Conservation (phyloP, 805 yeast genomes). For the Yamadazyma kitorensis region DNA sequence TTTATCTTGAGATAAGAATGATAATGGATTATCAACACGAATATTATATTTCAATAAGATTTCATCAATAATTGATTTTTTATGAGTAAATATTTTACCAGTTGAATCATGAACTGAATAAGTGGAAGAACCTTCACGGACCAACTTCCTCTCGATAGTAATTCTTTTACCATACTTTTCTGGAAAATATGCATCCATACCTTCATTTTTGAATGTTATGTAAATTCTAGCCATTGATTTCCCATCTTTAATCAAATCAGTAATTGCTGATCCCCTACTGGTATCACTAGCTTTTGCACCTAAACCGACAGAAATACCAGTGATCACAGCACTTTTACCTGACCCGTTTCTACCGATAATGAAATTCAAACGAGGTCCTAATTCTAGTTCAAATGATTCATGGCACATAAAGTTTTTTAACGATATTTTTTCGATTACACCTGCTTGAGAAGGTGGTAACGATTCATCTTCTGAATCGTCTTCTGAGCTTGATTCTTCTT, state of each 20-base stretch:
- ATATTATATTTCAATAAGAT: constrained; percentile 71
- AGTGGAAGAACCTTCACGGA: constrained; percentile 47
- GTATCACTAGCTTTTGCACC: constrained; percentile 90
- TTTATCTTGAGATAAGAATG: constrained; percentile 88
- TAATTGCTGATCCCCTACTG: constrained; percentile 72
- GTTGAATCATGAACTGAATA: constrained; percentile 54
- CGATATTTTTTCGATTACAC: constrained; percentile 61
- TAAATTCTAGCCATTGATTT: constrained; percentile 62
- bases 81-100: constrained; percentile 52
- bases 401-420: constrained; percentile 89
- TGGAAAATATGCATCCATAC: constrained; percentile 61
- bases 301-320: constrained; percentile 82
- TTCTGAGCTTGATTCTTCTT: constrained; percentile 8
- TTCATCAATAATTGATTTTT: constrained; percentile 62
- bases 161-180: constrained; percentile 68
- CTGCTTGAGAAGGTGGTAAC: constrained; percentile 45
- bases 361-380: constrained; percentile 81
- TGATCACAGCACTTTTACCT: constrained; percentile 85
- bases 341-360: constrained; percentile 90
- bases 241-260: constrained; percentile 75
- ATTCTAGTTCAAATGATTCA: constrained; percentile 65
- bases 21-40: constrained; percentile 85
- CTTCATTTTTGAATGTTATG: constrained; percentile 62
- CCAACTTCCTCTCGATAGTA: constrained; percentile 64
- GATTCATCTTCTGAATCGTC: constrained; percentile 8